Evolutionary conservation across 1,139 yeast species (phyloP), one percentile per base, ranked within the genome.

Genomic region (Yamadazyma songkhlaensis): DNA sequence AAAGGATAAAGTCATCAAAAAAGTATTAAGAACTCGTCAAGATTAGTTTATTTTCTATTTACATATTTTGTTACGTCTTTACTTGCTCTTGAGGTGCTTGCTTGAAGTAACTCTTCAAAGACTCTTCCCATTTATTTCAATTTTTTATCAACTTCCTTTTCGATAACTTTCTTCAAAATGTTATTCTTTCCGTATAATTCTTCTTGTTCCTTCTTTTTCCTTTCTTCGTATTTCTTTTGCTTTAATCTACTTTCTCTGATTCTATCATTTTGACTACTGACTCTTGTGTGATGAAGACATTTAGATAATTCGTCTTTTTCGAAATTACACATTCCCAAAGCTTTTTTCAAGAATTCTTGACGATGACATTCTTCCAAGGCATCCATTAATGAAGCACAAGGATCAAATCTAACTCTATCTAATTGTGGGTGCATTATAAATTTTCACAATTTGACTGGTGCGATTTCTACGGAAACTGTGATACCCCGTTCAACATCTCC

Each of bases 281-380:
- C 58, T 57, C 97, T 74, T 11, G 94, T 85, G 42, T 77, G 78
- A 53, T 88, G 94, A 29, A 92, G 70, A 61, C 98, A 92, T 54
- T 78, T 68, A 32, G 84, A 63, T 35, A 92, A 70, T 42, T 85
- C 90, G 45, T 85, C 87, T 55, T 89, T 89, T 51, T 84, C 84
- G 44, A 81, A 81, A 60, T 88, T 88, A 63, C 98, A 92, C 47
- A 78, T 68, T 27, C 97, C 97, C 48, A 87, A 67, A n/a, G 87
- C 81, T 55, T 85, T 79, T 51, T 78, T 74, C 46, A 85, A 52
- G 49, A 82, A 84, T 42, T 82, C 85, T 44, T 74, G 77, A 43
- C 79, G 72, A 54, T 90, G 97, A 57, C 98, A 92, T 55, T 86
- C 84, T 55, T 90, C 96, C 10, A 92, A 74, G 0, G 96, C 96